phyloP scores from a whole-genome alignment of 2,329 filamentous ascomycete species.

The Scedosporium aurantiacum region DNA sequence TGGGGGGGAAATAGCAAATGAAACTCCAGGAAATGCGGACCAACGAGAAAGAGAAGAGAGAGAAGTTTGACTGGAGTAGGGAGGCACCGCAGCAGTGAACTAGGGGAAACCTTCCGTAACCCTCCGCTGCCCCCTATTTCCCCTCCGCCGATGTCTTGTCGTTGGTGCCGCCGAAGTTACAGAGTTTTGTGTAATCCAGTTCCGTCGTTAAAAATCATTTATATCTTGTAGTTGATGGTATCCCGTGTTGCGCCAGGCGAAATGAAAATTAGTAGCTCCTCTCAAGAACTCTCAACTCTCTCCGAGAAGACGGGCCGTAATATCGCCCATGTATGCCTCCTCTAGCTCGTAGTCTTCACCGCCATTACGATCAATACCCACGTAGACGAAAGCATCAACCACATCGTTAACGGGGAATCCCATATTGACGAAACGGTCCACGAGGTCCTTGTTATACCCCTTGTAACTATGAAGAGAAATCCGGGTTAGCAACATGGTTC shows the following conservation, averaged over 20 bases:
- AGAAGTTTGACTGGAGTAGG: background rate
- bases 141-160: too few relatives aligned
- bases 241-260: background rate
- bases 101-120: too few relatives aligned
- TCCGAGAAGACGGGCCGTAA: slow-evolving; percentile 73
- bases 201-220: background rate
- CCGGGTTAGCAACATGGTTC: background rate
- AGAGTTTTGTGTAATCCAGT: background rate
- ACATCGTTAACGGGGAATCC: slow-evolving; percentile 84
- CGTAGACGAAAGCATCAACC: slow-evolving; percentile 69
- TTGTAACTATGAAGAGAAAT: slow-evolving; percentile 48
- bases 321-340: slow-evolving; percentile 80
- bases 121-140: too few relatives aligned
- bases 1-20: background rate
- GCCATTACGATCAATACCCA: slow-evolving; percentile 68
- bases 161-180: too few relatives aligned
- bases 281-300: slow-evolving; percentile 44
- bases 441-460: slow-evolving; percentile 74
- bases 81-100: background rate
- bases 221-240: background rate
- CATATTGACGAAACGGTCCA: slow-evolving; percentile 81
- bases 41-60: background rate
- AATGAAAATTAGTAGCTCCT: background rate
- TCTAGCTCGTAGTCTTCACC: slow-evolving; percentile 80
- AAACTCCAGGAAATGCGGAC: background rate